phyloP scores from a whole-genome alignment of 176 grass and related monocot genomes.

The Lolium rigidum region DNA sequence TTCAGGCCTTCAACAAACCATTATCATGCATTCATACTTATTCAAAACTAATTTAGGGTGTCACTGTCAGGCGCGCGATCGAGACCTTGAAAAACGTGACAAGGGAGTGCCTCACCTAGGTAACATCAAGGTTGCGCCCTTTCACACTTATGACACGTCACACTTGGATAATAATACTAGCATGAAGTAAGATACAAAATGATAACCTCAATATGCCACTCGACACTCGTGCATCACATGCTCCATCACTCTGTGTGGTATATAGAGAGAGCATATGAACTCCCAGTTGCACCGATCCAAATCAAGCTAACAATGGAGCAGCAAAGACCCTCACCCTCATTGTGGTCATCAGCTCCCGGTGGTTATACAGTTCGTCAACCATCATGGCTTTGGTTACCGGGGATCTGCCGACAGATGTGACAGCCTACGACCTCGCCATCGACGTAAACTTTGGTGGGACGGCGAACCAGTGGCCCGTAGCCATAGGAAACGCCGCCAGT shows the following conservation, averaged over 20 bases:
- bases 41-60: background rate
- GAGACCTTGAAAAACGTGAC: background rate
- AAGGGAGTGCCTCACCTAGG: background rate
- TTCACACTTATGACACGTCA: conserved; percentile 1
- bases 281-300: background rate
- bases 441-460: too few relatives aligned
- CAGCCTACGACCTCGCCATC: too few relatives aligned
- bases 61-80: background rate
- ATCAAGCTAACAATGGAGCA: background rate
- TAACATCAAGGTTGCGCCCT: background rate
- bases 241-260: background rate
- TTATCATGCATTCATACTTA: too few relatives aligned
- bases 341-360: background rate
- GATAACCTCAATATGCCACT: background rate
- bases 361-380: background rate
- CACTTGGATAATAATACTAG: background rate
- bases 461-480: too few relatives aligned
- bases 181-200: background rate
- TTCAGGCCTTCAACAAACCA: too few relatives aligned
- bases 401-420: too few relatives aligned
- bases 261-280: background rate
- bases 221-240: background rate
- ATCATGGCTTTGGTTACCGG: too few relatives aligned
- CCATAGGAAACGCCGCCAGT: too few relatives aligned
- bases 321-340: background rate